Percentiles rank a stretch among this genome's conserved stretches.
Conservation (phyloP, 225 moss, liverwort and hornwort species). For the Polytrichum commune region DNA sequence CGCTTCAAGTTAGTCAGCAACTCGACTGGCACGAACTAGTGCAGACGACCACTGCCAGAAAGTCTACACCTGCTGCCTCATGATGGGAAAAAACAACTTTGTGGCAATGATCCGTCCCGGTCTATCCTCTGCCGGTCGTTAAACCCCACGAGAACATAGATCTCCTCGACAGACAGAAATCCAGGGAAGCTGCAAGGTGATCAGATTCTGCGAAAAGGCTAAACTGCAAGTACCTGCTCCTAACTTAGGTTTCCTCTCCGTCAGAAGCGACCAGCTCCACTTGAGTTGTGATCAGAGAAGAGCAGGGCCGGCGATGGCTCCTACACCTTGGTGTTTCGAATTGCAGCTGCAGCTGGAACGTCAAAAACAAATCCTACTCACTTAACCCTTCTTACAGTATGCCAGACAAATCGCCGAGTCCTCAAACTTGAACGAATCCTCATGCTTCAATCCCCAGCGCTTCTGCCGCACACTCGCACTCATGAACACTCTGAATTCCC, state of each 20-base stretch:
- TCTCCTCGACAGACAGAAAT: no score
- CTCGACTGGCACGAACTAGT: no score
- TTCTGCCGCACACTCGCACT: not conserved
- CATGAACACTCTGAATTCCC: not conserved
- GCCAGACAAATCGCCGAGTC: not conserved
- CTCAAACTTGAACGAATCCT: not conserved
- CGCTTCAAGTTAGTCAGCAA: no score
- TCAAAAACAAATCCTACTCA: not conserved
- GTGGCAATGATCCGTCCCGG: no score
- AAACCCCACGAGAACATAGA: no score
- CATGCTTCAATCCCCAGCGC: not conserved
- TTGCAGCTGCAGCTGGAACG: not conserved
- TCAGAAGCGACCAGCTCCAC: no score
- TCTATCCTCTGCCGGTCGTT: no score
- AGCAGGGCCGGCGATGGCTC: no score
- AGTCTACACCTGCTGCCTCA: no score
- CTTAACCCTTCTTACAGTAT: not conserved
- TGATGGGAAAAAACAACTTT: no score
- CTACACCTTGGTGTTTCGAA: not conserved
- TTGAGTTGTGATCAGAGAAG: no score
- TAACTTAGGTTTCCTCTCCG: not conserved
- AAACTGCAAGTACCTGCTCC: not conserved
- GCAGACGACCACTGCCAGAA: no score
- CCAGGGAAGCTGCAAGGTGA: not conserved
- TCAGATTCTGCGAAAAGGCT: not conserved